Base-by-base conservation (phyloP, 2,329 filamentous ascomycete species). In the Hymenoscyphus occultus region DNA sequence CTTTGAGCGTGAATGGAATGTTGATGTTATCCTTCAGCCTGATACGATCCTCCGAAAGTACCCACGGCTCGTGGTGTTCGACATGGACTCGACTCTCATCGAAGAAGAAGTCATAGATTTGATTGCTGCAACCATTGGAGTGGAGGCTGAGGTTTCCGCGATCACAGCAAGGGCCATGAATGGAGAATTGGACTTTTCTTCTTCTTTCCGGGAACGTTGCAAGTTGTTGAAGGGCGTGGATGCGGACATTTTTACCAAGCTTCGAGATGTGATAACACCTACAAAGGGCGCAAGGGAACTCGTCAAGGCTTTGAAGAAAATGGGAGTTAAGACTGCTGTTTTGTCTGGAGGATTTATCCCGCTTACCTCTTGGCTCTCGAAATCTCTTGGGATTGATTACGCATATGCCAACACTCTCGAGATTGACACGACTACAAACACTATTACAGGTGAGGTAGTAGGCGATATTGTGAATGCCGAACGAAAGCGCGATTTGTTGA, bases 41-140 rank as follows among this genome's bases (percentile, higher is more conserved):
- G 91, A 94, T 74, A 85, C 81, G 39, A 82, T 94, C 39, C 92
- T 89, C 81, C 83, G 92, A 65, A 85, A 89, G 35, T 86, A 96
- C 77, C 93, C 93, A 70, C 86, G 94, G 9, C 82, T 98, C 12
- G 93, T 94, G 3, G 92, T 97, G 39, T 99, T 99, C 74, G 95
- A 99, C 77, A 99, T 99, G 95, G 95, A 99, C 80, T 95, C 90
- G 77, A 99, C 95, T 0, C 84, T 99, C 66, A 98, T 99, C 76
- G 90, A 94, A 62, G 93, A 99, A 77, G 95, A 99, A 80, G 93
- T 97, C 67, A 98, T 99, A 75, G 95, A 99, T 77, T 88, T 98
- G 73, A 89, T 99, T 64, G 95, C 95, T 3, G 88, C 90, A 62
- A 90, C 90, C 45, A 86, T 97, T 1, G 91, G 92, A 61, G 84